Evolutionary conservation across 495 filamentous ascomycete species (phyloP), one percentile per base, ranked within the genome.

Genomic region (Xylaria bambusicola): DNA sequence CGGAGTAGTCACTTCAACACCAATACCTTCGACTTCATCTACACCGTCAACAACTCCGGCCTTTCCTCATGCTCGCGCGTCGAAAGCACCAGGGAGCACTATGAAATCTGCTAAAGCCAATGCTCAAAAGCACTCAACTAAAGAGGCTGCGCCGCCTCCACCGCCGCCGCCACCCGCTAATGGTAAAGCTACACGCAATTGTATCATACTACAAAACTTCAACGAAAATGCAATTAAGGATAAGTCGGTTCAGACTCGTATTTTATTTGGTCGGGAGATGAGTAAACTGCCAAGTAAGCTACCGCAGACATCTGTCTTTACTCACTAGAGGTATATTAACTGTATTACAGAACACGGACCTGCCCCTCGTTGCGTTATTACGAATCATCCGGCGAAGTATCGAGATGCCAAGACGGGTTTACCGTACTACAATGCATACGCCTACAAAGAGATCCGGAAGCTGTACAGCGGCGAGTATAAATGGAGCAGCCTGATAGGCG

Each of bases 391-490:
- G 40, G 91, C 91, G 20, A 84, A 80, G 44, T 94, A 91, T 70
- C 80, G 85, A 35, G 91, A 96, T 65, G 88, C 89, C 0, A 80
- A 79, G 61, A 95, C 91, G 0, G 87, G 87, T 0, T 79, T 96
- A 21, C 83, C 88, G 9, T 96, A 90, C 71, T 81, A 82, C 36
- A 91, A 88, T 65, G 74, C 83, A 21, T 86, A 87, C 59, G 91
- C 90, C 7, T 94, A 88, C 71, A 80, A 81, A 52, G 83, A 92
- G 74, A 86, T 90, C 21, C 84, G 85, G 67, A 79, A 77, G 57
- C 84, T 93, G 31, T 76, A 82, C 51, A 77, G 73, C 7, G 82
- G 88, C 44, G 83, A 87, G 52, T 90, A 88, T 65, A 82, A 80
- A 61, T 96, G 86, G 86, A 94, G 91, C 60, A 74, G 77, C 18